Percentiles rank a stretch among this genome's conserved stretches.
Conservation (phyloP, 805 yeast genomes). For the Wickerhamiella spandovensis region DNA sequence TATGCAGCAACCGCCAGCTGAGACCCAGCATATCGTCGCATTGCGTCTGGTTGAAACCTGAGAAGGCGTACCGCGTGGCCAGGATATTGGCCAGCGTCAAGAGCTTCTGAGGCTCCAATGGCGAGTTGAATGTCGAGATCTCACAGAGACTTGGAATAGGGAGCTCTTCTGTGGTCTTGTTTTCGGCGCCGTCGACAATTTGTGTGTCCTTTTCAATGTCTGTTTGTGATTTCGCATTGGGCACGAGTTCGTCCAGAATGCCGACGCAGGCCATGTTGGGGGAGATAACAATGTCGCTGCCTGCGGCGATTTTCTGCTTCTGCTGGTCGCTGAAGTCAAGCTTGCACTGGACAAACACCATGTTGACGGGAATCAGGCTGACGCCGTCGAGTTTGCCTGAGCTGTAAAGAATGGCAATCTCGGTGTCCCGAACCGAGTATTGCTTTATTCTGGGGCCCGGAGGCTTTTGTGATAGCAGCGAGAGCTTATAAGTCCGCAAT, state of each 20-base stretch:
- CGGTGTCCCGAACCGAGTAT: constrained; percentile 11
- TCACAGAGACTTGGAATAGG: not conserved
- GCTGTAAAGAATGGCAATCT: constrained; percentile 12
- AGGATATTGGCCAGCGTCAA: constrained; percentile 35
- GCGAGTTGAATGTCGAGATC: not conserved
- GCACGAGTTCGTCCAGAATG: constrained; percentile 6
- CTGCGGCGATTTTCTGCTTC: not conserved
- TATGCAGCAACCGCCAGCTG: constrained; percentile 35
- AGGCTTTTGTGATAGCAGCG: constrained; percentile 4
- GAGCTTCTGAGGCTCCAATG: constrained; percentile 1
- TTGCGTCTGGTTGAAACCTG: constrained; percentile 53
- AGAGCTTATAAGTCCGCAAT: constrained; percentile 1
- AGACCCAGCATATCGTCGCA: constrained; percentile 59
- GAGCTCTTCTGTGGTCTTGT: not conserved
- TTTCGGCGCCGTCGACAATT: not conserved
- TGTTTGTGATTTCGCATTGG: not conserved
- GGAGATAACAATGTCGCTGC: constrained; percentile 21
- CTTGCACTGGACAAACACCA: constrained; percentile 4
- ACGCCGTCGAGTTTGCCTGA: constrained; percentile 16
- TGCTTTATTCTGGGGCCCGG: constrained; percentile 8
- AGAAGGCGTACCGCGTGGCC: constrained; percentile 53
- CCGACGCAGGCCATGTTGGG: constrained; percentile 23
- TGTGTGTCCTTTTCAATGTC: not conserved
- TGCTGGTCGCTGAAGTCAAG: constrained; percentile 1
- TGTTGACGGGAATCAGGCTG: constrained; percentile 11